These are phyloP conservation scores for Podila verticillata DNA, from an alignment of 192 early-diverging fungal species.

Conservation along the genomic window DNA sequence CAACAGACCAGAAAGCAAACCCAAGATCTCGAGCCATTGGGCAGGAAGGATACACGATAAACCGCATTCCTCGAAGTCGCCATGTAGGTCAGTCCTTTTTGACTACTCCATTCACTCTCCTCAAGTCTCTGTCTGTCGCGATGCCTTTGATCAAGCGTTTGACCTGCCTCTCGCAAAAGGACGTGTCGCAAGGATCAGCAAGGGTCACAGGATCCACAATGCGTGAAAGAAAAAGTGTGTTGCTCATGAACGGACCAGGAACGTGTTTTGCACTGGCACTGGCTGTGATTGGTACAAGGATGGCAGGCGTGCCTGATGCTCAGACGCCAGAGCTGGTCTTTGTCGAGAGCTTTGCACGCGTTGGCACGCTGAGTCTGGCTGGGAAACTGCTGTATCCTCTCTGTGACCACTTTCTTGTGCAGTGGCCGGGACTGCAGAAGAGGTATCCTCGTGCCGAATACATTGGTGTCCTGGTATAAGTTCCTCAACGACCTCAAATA, in stretches of 20 bases:
- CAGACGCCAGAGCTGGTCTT: slow-evolving; percentile 69
- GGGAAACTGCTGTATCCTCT: slow-evolving; percentile 84
- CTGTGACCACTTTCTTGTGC: slow-evolving; percentile 89
- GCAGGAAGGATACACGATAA: slow-evolving; percentile 48
- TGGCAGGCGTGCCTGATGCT: slow-evolving; percentile 28
- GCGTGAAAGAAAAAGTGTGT: slow-evolving; percentile 5
- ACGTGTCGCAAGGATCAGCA: not conserved
- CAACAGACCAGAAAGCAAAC: not conserved
- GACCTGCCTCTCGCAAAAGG: slow-evolving; percentile 14
- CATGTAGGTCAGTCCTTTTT: slow-evolving; percentile 76
- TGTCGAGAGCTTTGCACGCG: slow-evolving; percentile 94
- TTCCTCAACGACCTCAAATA: not conserved
- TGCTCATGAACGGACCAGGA: slow-evolving; percentile 47
- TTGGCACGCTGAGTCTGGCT: slow-evolving; percentile 84
- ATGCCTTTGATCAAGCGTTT: slow-evolving; percentile 34
- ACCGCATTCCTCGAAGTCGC: slow-evolving; percentile 76
- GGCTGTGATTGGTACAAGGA: slow-evolving; percentile 33
- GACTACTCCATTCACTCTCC: slow-evolving; percentile 60
- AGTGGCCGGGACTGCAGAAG: slow-evolving; percentile 77
- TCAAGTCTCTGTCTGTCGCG: slow-evolving; percentile 57
- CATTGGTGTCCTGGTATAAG: slow-evolving; percentile 71
- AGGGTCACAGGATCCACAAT: not conserved
- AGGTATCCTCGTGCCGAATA: slow-evolving; percentile 71
- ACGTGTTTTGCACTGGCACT: slow-evolving; percentile 43
- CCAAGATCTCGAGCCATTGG: not conserved